Evolutionary conservation across 495 filamentous ascomycete species (phyloP), one percentile per base, ranked within the genome.

Genomic region (Ramalina peruviana): DNA sequence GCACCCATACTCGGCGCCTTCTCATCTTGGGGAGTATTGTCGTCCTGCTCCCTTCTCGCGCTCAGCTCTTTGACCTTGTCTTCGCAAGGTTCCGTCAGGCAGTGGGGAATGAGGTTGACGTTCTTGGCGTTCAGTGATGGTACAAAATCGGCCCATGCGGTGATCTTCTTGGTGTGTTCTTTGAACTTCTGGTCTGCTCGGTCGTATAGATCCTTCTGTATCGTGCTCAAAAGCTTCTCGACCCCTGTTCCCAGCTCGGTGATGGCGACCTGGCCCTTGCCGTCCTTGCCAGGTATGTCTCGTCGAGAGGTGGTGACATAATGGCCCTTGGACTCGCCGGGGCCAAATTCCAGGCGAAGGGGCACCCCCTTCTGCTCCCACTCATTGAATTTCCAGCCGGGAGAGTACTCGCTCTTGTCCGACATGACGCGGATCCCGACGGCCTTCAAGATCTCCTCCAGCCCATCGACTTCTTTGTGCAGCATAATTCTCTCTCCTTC

Each of bases 361-460:
- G 93, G 92, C 13, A 96, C 81, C 63, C 92, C 92, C 66, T 87
- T 88, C 51, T 94, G 72, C 66, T 98, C 93, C 84, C 85, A 94
- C 67, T 97, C 86, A 71, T 92, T 92, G 75, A 97, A 96, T 66
- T 98, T 97, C 78, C 81, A 95, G 54, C 86, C 90, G 13, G 92
- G 88, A 50, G 86, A 89, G 71, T 94, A 88, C 7, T 94, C 87
- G 39, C 92, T 80, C 54, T 73, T 69, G 64, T 98, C 92, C 50
- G 78, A 77, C 39, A 86, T 78, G 36, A 68, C 73, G 39, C 87
- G 83, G 42, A 90, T 67, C 49, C 79, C 79, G 27, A 75, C 78
- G 43, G 75, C 80, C 61, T 71, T 73, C 20, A 94, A 70, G 11
- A 75, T 74, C 17, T 67, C 62, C 50, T 74, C 75, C 38, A 97